Conservation (phyloP, 148 eudicot species). For the Cornus kousa region DNA sequence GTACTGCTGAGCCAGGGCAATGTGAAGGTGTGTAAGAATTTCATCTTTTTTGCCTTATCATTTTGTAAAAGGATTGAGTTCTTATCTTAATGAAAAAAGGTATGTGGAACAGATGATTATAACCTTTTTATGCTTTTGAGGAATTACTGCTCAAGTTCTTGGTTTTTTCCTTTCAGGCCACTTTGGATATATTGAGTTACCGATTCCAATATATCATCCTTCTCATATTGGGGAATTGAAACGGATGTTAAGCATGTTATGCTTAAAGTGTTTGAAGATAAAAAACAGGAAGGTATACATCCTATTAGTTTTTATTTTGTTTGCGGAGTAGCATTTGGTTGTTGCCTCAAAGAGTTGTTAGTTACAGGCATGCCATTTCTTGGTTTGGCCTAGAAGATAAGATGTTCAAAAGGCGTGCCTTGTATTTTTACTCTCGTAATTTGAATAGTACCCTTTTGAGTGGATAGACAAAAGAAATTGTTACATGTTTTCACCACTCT, state of each 20-base stretch:
- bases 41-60: not conserved
- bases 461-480: not conserved
- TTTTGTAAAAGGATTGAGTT: not conserved
- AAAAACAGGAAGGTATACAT: constrained; percentile 58
- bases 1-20: constrained; percentile 68
- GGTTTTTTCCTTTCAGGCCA: constrained; percentile 49
- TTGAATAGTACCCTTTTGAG: not conserved
- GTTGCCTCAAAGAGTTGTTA: not conserved
- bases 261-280: constrained; percentile 71
- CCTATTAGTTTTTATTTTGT: not conserved
- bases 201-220: constrained; percentile 81
- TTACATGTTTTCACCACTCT: not conserved
- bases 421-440: too few relatives aligned
- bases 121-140: not conserved
- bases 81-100: not conserved
- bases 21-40: constrained; percentile 64
- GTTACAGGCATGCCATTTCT: not conserved
- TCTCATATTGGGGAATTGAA: constrained; percentile 71
- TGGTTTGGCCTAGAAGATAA: not conserved
- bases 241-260: constrained; percentile 47
- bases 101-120: not conserved
- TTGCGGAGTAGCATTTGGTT: not conserved
- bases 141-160: not conserved
- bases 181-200: constrained; percentile 70
- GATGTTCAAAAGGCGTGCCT: not conserved